phyloP scores from a whole-genome alignment of 345 rosid species.

The Eucalyptus lansdowneana region DNA sequence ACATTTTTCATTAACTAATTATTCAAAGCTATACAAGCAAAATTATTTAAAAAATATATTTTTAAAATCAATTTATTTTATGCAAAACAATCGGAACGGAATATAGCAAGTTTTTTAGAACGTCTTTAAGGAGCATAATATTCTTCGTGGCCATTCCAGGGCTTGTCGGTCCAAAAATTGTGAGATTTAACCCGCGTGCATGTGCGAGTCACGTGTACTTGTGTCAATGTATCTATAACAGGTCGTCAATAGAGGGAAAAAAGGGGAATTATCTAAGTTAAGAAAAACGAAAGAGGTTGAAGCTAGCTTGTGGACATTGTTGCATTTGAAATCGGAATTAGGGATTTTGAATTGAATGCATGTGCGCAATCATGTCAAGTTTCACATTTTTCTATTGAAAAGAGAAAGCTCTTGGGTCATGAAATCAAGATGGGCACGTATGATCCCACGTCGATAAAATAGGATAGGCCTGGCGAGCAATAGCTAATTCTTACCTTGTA shows the following conservation, averaged over 20 bases:
- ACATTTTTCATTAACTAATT: too few relatives aligned
- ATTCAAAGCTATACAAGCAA: too few relatives aligned
- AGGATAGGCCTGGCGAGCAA: rapidly evolving
- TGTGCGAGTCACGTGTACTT: neutral
- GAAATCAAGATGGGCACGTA: neutral
- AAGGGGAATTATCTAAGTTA: neutral
- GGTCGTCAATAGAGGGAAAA: neutral
- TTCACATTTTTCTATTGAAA: neutral
- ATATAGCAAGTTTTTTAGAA: too few relatives aligned
- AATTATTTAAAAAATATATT: too few relatives aligned
- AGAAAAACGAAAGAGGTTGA: neutral
- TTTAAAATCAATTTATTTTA: too few relatives aligned
- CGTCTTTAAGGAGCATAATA: neutral
- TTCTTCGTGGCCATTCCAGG: neutral
- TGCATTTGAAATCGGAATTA: neutral
- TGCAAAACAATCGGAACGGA: too few relatives aligned
- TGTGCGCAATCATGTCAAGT: neutral
- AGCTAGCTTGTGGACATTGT: neutral
- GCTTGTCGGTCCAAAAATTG: neutral
- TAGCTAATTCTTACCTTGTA: neutral
- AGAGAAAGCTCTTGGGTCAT: neutral
- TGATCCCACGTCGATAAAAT: rapidly evolving
- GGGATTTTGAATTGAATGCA: neutral
- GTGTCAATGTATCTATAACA: neutral
- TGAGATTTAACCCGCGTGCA: neutral